These are phyloP conservation scores for Sporothrix brunneoviolacea DNA, from an alignment of 2,329 filamentous ascomycete species.

Conservation along the genomic window DNA sequence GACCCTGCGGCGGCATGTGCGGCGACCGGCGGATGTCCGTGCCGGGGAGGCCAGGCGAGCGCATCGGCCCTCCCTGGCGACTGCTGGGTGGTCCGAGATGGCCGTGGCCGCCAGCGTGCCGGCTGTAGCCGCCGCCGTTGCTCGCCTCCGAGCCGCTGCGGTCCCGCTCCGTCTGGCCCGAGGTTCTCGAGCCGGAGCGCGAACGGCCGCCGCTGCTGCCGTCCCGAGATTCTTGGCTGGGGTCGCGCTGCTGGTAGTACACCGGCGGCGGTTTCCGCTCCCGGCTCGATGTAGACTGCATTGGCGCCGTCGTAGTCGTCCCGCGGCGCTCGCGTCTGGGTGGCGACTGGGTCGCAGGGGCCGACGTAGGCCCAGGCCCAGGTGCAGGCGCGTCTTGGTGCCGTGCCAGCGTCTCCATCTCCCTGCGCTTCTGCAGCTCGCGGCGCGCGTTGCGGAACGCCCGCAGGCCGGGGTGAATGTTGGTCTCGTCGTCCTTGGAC, in stretches of 20 bases:
- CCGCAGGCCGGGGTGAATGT: conserved; percentile 44
- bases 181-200: conserved; percentile 23
- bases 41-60: conserved; percentile 42
- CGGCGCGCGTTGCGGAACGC: conserved; percentile 53
- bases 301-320: conserved; percentile 22
- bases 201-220: conserved; percentile 17
- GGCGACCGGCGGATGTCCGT: conserved; percentile 42
- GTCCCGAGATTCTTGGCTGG: conserved; percentile 36
- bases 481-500: conserved; percentile 33
- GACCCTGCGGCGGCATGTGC: conserved; percentile 39
- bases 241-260: conserved; percentile 37
- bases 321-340: conserved; percentile 7
- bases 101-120: not conserved
- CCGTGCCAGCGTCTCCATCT: conserved; percentile 41
- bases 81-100: conserved; percentile 21
- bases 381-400: conserved; percentile 24
- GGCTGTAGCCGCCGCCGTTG: conserved; percentile 31
- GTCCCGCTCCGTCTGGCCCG: conserved; percentile 38
- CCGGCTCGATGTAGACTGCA: not conserved
- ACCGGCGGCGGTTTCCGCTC: conserved; percentile 34
- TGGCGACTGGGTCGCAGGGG: not conserved
- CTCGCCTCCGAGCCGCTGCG: conserved; percentile 51
- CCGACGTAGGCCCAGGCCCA: not conserved
- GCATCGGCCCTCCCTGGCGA: conserved; percentile 23
- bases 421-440: conserved; percentile 50